These are phyloP conservation scores for Exophiala lecanii-corni DNA, from an alignment of 2,329 filamentous ascomycete species.

Conservation along the genomic window DNA sequence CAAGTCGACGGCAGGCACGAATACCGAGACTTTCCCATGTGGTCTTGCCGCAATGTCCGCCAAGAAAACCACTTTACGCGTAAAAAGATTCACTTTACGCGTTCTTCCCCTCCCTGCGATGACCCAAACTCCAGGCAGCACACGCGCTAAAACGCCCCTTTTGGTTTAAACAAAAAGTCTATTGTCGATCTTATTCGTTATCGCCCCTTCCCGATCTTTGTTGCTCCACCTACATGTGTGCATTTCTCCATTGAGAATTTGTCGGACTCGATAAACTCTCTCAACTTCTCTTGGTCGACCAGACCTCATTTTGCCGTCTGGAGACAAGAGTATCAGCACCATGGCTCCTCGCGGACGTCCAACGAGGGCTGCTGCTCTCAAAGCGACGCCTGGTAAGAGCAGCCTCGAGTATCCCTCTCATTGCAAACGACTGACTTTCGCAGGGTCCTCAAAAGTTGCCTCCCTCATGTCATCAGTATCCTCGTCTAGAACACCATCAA, in stretches of 20 bases:
- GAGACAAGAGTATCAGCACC: slow-evolving; percentile 4
- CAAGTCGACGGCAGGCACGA: too few species aligned
- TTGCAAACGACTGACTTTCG: neutral
- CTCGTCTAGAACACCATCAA: slow-evolving; percentile 4
- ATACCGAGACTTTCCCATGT: too few species aligned
- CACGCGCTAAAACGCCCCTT: slow-evolving; percentile 7
- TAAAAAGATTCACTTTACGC: slow-evolving; percentile 6
- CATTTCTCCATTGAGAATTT: neutral
- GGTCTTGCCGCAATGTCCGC: too few species aligned
- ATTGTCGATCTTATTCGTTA: neutral
- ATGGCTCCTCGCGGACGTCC: slow-evolving; percentile 20
- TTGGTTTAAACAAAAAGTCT: neutral
- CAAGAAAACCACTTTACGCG: slow-evolving; percentile 12
- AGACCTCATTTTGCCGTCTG: neutral
- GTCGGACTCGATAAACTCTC: too few species aligned
- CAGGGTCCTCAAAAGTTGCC: slow-evolving; percentile 18
- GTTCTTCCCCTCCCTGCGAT: neutral
- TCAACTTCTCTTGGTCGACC: neutral
- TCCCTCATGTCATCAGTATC: slow-evolving; percentile 16
- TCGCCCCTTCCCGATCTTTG: neutral
- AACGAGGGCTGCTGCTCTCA: slow-evolving; percentile 11
- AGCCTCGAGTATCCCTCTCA: too few species aligned
- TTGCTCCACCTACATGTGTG: neutral
- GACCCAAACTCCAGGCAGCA: slow-evolving; percentile 7
- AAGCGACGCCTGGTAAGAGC: slow-evolving; percentile 9